Percentiles rank a stretch among this genome's conserved stretches.
phyloP scores from a whole-genome alignment of 225 moss, liverwort and hornwort genomes.

The Polytrichum commune region DNA sequence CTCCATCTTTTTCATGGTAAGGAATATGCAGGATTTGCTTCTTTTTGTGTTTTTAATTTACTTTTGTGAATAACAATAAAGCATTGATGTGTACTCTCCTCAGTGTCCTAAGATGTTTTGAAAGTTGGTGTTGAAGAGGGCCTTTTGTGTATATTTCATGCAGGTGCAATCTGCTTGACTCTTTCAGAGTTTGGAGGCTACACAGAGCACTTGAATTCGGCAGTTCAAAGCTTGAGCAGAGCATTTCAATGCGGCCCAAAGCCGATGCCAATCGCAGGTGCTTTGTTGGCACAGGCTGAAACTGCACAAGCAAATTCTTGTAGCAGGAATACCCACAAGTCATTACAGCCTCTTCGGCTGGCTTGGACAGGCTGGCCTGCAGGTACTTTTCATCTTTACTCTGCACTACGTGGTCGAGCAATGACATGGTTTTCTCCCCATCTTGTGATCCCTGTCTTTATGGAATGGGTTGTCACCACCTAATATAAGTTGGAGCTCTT shows the following conservation, averaged over 20 bases:
- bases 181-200: conserved; percentile 58
- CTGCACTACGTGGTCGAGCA: no score
- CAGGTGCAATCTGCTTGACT: conserved; percentile 79
- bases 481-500: no score
- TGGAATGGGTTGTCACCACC: no score
- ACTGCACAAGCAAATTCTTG: conserved; percentile 34
- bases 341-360: conserved; percentile 62
- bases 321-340: conserved; percentile 59
- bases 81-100: no score
- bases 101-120: background rate
- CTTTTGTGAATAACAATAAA: background rate
- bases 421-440: background rate
- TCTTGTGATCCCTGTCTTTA: background rate
- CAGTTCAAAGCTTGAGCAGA: conserved; percentile 69
- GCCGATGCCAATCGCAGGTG: conserved; percentile 56
- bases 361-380: conserved; percentile 84
- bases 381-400: conserved; percentile 36
- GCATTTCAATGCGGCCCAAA: conserved; percentile 50
- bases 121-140: no score
- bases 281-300: conserved; percentile 71
- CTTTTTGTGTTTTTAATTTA: background rate
- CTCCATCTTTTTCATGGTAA: conserved; percentile 85
- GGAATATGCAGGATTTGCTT: background rate
- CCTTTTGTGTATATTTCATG: background rate
- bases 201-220: conserved; percentile 42